Evolutionary conservation across 169 alveolate genomes (phyloP).

Genomic region (Eimeria maxima): DNA sequence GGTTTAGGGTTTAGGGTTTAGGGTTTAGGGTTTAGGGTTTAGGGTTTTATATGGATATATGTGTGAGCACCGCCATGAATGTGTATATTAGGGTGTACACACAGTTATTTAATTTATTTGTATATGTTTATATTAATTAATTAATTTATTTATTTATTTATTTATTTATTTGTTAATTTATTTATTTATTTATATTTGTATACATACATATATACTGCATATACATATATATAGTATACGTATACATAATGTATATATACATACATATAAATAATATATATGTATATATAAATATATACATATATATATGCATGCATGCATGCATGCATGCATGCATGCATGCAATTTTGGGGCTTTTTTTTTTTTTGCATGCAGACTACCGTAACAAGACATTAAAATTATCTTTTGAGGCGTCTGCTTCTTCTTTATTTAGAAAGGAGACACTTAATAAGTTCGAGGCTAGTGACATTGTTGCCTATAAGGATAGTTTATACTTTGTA

Average conservation of each 20-base stretch:
- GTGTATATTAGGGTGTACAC: background rate
- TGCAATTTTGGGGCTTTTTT: background rate
- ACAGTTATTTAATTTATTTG: background rate
- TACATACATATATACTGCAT: background rate
- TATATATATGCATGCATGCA: no score
- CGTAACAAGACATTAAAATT: constrained; percentile 20
- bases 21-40: constrained; percentile 17
- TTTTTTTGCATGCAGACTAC: constrained; percentile 1
- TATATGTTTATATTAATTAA: background rate
- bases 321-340: no score
- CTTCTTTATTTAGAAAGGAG: constrained; percentile 19
- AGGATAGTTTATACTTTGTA: constrained; percentile 13
- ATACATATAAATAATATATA: no score
- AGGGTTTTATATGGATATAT: no score
- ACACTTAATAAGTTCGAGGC: constrained; percentile 47
- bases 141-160: background rate
- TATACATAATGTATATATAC: background rate
- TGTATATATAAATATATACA: no score
- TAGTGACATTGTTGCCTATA: constrained; percentile 37
- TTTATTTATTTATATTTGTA: background rate
- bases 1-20: background rate
- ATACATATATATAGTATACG: background rate
- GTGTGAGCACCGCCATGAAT: no score
- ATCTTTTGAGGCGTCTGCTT: constrained; percentile 58
- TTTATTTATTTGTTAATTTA: background rate